Evolutionary conservation across 2,329 filamentous ascomycete genomes (phyloP).

Genomic region (Nemania diffusa): DNA sequence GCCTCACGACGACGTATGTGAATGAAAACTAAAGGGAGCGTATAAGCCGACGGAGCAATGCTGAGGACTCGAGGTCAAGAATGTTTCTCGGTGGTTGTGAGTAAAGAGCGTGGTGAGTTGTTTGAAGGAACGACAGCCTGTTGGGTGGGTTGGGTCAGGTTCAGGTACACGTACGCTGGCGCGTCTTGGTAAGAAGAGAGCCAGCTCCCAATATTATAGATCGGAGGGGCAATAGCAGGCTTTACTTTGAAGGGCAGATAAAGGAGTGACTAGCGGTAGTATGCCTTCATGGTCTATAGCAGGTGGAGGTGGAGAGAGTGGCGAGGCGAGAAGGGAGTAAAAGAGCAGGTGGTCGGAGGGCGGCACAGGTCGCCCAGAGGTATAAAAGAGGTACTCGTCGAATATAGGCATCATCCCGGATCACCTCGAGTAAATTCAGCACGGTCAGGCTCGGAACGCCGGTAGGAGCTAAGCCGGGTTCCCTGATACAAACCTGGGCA

Average conservation of each 20-base stretch:
- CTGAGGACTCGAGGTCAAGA: slow-evolving; percentile 31
- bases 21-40: slow-evolving; percentile 52
- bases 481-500: slow-evolving; percentile 58
- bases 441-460: slow-evolving; percentile 61
- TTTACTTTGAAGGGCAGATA: slow-evolving; percentile 51
- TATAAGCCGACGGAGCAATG: slow-evolving; percentile 43
- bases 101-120: slow-evolving; percentile 58
- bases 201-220: slow-evolving; percentile 65
- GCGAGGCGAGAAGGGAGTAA: slow-evolving; percentile 57
- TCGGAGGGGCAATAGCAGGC: slow-evolving; percentile 56
- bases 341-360: slow-evolving; percentile 56
- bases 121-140: slow-evolving; percentile 56
- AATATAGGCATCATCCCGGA: slow-evolving; percentile 56
- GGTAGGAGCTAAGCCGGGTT: slow-evolving; percentile 63
- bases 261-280: slow-evolving; percentile 63
- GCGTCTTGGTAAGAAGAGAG: slow-evolving; percentile 60
- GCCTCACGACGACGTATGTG: slow-evolving; percentile 55
- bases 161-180: slow-evolving; percentile 51
- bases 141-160: slow-evolving; percentile 51
- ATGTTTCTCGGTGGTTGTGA: slow-evolving; percentile 33
- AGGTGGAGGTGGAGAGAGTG: slow-evolving; percentile 56
- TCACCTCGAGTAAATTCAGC: slow-evolving; percentile 52
- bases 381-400: slow-evolving; percentile 62
- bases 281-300: slow-evolving; percentile 49
- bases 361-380: slow-evolving; percentile 60